Base-by-base conservation (phyloP, 345 rosid genomes). In the Triadica sebifera region DNA sequence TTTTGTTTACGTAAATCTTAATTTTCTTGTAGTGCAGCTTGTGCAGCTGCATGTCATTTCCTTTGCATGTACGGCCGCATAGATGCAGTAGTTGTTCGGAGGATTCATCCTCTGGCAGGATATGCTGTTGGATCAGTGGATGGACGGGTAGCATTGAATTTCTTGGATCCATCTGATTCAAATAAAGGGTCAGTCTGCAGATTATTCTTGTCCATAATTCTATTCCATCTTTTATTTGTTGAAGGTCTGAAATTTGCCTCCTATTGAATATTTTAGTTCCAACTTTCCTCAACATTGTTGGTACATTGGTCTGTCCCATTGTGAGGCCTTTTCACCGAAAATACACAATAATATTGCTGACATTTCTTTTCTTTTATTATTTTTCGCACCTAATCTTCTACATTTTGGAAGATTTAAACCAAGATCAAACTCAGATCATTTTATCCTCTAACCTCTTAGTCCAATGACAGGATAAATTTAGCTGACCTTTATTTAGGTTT, bases 111-210 rank as follows among this genome's bases (percentile, higher is more conserved):
- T 24, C 51, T 34, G 80, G 81, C 86, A 94, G 98, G 97, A 71
- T 91, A 86, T 86, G 94, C 93, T 34, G 89, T 81, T 84, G 98
- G 98, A 70, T 92, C 90, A 65, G 83, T 90, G 62, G 98, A 92
- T 78, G 98, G 98, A 51, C 86, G 84, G 52, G 94, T 92, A 46
- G 90, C 90, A 6, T 75, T 92, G 74, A 91, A 89, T 64, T 81
- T 87, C 77, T 82, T 85, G 9, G 17, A 78, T 72, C 58, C 84
- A 68, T 72, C 89, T 10, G 67, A 72, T 86, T 83, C 88, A 37
- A 79, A 72, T 19, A 81, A 82, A 70, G 82, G 89, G 98, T 94
- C 72, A 83, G 90, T 81, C 60, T 72, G 57, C 55, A 47, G 16
- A 37, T 43, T 20, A 22, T 62, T 43, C 66, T 5, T 37, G 45